A percentile compares a stretch with the other conserved stretches of the same genome.
Evolutionary conservation across 1,139 yeast genomes (phyloP).

Genomic region (Trichomonascaceae sp.): DNA sequence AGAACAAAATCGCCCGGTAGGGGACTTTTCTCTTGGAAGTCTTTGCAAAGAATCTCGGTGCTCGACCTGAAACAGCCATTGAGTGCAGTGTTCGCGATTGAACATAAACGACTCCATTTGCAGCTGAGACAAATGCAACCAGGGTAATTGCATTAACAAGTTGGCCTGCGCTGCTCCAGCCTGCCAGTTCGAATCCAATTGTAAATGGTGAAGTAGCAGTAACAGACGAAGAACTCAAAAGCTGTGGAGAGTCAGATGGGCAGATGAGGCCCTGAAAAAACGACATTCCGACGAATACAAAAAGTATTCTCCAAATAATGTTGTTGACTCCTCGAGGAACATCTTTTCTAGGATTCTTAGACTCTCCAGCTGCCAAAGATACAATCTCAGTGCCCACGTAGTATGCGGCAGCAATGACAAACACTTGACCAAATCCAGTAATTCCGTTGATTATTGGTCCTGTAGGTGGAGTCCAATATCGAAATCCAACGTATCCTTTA

Average conservation of each 20-base stretch:
- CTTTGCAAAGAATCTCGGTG: conserved; percentile 10
- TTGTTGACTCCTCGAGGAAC: conserved; percentile 12
- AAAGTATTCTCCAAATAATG: conserved; percentile 12
- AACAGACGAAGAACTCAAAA: conserved; percentile 10
- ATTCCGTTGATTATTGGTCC: conserved; percentile 13
- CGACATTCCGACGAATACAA: conserved; percentile 12
- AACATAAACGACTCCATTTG: conserved; percentile 13
- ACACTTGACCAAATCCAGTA: conserved; percentile 13
- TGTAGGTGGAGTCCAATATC: conserved; percentile 10
- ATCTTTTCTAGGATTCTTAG: conserved; percentile 12
- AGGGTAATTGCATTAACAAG: conserved; percentile 11
- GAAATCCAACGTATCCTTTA: conserved; percentile 13
- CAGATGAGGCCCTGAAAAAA: conserved; percentile 13
- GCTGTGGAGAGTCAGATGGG: conserved; percentile 11
- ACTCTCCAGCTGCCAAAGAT: conserved; percentile 14
- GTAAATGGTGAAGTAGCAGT: conserved; percentile 15
- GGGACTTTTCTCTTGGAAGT: conserved; percentile 12
- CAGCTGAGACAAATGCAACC: conserved; percentile 12
- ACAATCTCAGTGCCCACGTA: conserved; percentile 14
- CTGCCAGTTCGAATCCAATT: conserved; percentile 11
- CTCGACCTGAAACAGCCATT: conserved; percentile 11
- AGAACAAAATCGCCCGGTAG: conserved; percentile 12
- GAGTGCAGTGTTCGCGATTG: conserved; percentile 12
- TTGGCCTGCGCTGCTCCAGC: conserved; percentile 12
- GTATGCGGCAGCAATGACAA: conserved; percentile 13